Conservation (phyloP, 345 rosid genomes). For the Geranium brycei region DNA sequence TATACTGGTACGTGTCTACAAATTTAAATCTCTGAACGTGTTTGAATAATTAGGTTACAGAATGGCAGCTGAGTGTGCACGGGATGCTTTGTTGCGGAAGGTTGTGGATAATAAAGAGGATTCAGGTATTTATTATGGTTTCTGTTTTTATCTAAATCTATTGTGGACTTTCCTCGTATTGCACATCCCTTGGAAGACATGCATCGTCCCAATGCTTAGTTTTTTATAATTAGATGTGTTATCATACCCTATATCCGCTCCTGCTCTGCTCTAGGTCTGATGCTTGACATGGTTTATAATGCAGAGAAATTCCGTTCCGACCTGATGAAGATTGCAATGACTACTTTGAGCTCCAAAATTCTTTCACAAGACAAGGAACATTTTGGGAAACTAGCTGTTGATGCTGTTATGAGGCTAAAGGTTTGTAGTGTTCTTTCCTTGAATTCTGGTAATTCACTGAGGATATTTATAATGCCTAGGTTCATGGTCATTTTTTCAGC, state of each 20-base stretch:
- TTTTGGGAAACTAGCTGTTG: constrained; percentile 85
- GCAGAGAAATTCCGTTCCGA: constrained; percentile 80
- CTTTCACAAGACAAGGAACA: constrained; percentile 88
- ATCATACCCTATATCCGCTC: neutral
- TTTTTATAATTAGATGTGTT: too few species aligned
- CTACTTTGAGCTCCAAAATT: constrained; percentile 87
- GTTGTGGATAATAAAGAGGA: constrained; percentile 72
- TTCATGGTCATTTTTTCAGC: too few species aligned
- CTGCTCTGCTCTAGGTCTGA: neutral
- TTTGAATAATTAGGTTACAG: constrained; percentile 42
- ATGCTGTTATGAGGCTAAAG: constrained; percentile 88
- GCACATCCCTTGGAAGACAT: neutral
- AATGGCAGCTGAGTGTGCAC: constrained; percentile 95
- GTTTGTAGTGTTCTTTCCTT: constrained; percentile 12
- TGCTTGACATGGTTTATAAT: constrained; percentile 10
- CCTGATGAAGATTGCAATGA: constrained; percentile 83
- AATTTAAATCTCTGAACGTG: neutral
- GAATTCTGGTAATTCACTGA: too few species aligned
- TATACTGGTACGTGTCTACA: neutral
- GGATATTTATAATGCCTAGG: too few species aligned
- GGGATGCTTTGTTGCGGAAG: constrained; percentile 49
- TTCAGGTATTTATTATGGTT: constrained; percentile 34
- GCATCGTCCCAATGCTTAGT: too few species aligned
- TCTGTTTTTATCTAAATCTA: neutral
- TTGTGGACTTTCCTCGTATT: too few species aligned